Evolutionary conservation across 352 stramenopile species (phyloP), one percentile per base, ranked within the genome.

Genomic region (Bremia lactucae): DNA sequence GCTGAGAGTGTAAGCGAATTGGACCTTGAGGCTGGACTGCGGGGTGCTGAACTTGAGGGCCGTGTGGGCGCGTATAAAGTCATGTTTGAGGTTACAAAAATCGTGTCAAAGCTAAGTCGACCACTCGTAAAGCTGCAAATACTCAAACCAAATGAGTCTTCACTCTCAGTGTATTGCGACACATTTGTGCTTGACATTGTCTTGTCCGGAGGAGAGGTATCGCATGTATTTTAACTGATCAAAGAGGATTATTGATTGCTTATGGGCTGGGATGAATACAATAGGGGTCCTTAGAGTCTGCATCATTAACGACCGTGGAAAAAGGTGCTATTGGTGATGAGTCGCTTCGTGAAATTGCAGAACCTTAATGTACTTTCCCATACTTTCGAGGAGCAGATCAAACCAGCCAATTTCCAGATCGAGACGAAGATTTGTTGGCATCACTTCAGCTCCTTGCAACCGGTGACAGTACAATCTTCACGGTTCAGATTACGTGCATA

Each of bases 1-100:
- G 82, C 80, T 26, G 78, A 89, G 52, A 83, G 70, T 42, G 73
- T 87, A 18, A 90, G 80, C 53, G 85, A 87, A 49, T 52, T 93
- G 20, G 80, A 90, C 39, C 63, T 90, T 2, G 80, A 93, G 44
- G 71, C 79, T 0, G 80, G 80, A 5, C 58, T 93, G 10, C 73
- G 80, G n/a, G 80, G 79, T 6, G 80, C 80, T 0, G 80, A 93
- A 53, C 67, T 93, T 8, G 76, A 93, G 24, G 80, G 80, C 19
- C 75, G 80, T 41, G 80, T 93, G 25, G 77, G 80, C 18, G 72
- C 77, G 16, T 93, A 93, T 70, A 84, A 86, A 44, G 67, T 93
- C 60, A 85, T 93, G 66, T 93, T 93, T 37, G 80, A 93, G 44
- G 80, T 93, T 20, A 90, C 80, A 35, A 88, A 87, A 59, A 90